Conservation (phyloP, 2,329 filamentous ascomycete species). For the Capronia epimyces region DNA sequence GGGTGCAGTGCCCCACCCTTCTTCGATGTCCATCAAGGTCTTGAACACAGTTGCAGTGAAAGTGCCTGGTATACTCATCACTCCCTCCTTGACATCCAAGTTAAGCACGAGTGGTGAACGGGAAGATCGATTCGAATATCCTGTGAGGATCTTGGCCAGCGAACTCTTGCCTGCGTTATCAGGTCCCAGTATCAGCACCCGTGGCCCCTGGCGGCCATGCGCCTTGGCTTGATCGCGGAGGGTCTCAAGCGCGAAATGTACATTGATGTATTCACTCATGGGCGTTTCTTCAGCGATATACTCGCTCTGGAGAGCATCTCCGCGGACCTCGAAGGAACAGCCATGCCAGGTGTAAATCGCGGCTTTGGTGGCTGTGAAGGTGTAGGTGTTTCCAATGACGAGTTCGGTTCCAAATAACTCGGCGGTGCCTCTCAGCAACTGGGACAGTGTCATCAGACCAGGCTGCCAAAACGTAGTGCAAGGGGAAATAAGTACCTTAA, state of each 20-base stretch:
- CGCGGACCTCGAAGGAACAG: conserved; percentile 73
- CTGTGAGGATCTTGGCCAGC: conserved; percentile 67
- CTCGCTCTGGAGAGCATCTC: conserved; percentile 56
- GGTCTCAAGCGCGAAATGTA: conserved; percentile 78
- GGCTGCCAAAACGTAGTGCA: not conserved
- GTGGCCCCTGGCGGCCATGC: conserved; percentile 56
- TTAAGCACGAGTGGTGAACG: conserved; percentile 78
- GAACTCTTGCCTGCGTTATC: conserved; percentile 78
- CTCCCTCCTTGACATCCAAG: conserved; percentile 72
- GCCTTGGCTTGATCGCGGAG: conserved; percentile 59
- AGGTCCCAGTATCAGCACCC: conserved; percentile 78
- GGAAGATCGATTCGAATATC: conserved; percentile 70
- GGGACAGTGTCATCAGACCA: not conserved
- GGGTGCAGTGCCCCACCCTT: conserved; percentile 83
- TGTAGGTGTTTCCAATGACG: conserved; percentile 71
- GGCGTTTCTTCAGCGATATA: conserved; percentile 74
- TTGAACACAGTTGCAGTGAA: conserved; percentile 82
- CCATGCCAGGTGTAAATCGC: conserved; percentile 91
- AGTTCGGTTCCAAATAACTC: conserved; percentile 96
- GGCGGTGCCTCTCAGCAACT: conserved; percentile 74
- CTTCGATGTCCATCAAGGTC: conserved; percentile 79
- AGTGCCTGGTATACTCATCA: conserved; percentile 72
- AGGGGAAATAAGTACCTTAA: conserved; percentile 45
- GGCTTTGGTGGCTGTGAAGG: conserved; percentile 73
- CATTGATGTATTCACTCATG: conserved; percentile 72